Evolutionary conservation across 352 stramenopile genomes (phyloP), one percentile per base, ranked within the genome.

Genomic region (Globisporangium orthogonon): DNA sequence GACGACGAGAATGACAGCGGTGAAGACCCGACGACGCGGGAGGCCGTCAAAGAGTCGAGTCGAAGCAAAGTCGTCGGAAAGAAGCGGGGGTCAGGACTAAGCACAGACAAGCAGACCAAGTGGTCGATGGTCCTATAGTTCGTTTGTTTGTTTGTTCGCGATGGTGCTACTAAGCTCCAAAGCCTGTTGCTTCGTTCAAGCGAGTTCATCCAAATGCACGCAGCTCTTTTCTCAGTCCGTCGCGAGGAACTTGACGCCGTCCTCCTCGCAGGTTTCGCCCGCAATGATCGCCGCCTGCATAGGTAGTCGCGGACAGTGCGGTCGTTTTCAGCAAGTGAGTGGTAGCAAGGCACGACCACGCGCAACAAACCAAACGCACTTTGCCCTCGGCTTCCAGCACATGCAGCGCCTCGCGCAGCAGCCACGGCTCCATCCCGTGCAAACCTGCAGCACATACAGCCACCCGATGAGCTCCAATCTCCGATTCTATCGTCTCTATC

Each of bases 201-300:
- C n/a, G n/a, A n/a, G n/a, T n/a, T n/a, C n/a, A n/a, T n/a, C n/a
- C n/a, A n/a, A n/a, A n/a, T n/a, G n/a, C n/a, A n/a, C n/a, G n/a
- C n/a, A n/a, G n/a, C n/a, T n/a, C n/a, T 45, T 45, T 13, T 4
- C 4, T 64, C 74, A 92, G 37, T 89, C 78, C 0, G 71, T 77
- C 13, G 79, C 67, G 43, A 94, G 65, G 58, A 94, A 94, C 65
- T 94, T 94, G 67, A 94, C 84, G 46, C 84, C 84, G 66, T 91
- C 80, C 64, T 94, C 82, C 62, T 94, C 81, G 37, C 80, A 86
- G 33, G 84, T 94, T 63, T 86, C 76, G 23, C 84, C 84, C 7
- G 80, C 74, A 58, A 94, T 91, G 40, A 94, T 81, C 18, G 76
- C 79, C 13, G 79, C 84, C 79, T 89, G 35, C 35, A 13, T 2